Evolutionary conservation across 2,329 filamentous ascomycete genomes (phyloP).

Genomic region (Diaporthe destruens): DNA sequence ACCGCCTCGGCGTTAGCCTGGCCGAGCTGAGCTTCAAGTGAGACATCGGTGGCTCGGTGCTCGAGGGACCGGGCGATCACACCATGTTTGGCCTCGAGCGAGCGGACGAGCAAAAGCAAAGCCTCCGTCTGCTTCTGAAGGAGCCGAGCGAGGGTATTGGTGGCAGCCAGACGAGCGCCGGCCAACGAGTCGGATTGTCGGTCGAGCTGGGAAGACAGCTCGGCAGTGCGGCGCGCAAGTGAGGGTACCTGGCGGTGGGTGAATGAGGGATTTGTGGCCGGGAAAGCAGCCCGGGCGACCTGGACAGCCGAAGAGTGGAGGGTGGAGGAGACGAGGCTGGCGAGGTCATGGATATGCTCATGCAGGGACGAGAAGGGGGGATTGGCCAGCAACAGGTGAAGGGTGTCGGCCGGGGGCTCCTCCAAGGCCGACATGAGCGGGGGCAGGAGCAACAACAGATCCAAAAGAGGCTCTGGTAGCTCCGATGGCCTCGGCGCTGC

Average conservation of each 20-base stretch:
- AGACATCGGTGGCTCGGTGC: constrained; percentile 61
- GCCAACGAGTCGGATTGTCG: constrained; percentile 52
- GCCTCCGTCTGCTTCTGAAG: constrained; percentile 56
- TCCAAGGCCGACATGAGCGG: constrained; percentile 58
- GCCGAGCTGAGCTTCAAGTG: constrained; percentile 58
- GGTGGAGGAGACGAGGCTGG: constrained; percentile 60
- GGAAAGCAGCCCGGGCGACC: constrained; percentile 62
- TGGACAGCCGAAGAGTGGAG: constrained; percentile 63
- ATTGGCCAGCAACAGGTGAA: constrained; percentile 61
- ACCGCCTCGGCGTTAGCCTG: constrained; percentile 54
- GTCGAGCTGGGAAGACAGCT: constrained; percentile 53
- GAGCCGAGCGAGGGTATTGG: constrained; percentile 54
- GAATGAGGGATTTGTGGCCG: constrained; percentile 65
- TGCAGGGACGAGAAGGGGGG: constrained; percentile 64
- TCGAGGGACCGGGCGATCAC: constrained; percentile 63
- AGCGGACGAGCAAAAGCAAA: constrained; percentile 59
- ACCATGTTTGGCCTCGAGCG: constrained; percentile 68
- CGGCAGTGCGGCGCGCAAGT: constrained; percentile 56
- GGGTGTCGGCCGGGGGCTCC: constrained; percentile 53
- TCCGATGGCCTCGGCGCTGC: constrained; percentile 49
- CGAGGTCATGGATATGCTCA: constrained; percentile 61
- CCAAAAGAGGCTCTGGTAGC: constrained; percentile 61
- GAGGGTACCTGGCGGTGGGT: constrained; percentile 69
- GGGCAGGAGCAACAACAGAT: constrained; percentile 68
- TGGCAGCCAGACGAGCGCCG: constrained; percentile 54